Percentiles rank a stretch among this genome's conserved stretches.
Evolutionary conservation across 106 monocot species (phyloP).

Genomic region (Triglochin maritima): DNA sequence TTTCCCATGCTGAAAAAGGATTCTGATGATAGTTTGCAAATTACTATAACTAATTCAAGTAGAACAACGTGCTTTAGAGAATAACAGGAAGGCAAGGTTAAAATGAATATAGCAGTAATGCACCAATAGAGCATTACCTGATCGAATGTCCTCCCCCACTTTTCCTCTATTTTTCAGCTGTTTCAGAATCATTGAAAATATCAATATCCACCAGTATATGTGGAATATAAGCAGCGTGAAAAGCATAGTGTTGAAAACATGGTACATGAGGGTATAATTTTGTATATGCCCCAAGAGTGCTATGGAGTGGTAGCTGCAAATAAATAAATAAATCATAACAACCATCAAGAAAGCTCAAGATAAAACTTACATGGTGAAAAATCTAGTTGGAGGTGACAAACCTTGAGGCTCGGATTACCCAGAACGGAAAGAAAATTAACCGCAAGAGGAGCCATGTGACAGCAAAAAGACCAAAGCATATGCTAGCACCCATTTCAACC

Average conservation of each 20-base stretch:
- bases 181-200: constrained; percentile 61
- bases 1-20: no score
- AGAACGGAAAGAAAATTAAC: constrained; percentile 78
- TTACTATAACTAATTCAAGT: no score
- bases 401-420: constrained; percentile 81
- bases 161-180: constrained; percentile 72
- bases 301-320: constrained; percentile 9
- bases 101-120: no score
- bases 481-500: constrained; percentile 67
- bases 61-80: no score
- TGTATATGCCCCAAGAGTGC: constrained; percentile 2
- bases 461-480: constrained; percentile 77
- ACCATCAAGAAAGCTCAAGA: not conserved
- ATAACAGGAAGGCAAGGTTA: no score
- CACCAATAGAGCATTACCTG: constrained; percentile 33
- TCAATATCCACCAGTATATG: constrained; percentile 91
- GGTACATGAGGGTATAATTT: constrained; percentile 29
- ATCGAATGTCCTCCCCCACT: constrained; percentile 91
- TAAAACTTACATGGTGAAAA: not conserved
- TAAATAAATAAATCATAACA: not conserved
- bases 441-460: constrained; percentile 69
- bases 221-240: constrained; percentile 65
- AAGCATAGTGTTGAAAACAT: constrained; percentile 82
- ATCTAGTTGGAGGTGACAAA: constrained; percentile 4
- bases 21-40: no score